Base-by-base conservation (phyloP, 1,139 yeast species). In the Groenewaldozyma auringiensis region DNA sequence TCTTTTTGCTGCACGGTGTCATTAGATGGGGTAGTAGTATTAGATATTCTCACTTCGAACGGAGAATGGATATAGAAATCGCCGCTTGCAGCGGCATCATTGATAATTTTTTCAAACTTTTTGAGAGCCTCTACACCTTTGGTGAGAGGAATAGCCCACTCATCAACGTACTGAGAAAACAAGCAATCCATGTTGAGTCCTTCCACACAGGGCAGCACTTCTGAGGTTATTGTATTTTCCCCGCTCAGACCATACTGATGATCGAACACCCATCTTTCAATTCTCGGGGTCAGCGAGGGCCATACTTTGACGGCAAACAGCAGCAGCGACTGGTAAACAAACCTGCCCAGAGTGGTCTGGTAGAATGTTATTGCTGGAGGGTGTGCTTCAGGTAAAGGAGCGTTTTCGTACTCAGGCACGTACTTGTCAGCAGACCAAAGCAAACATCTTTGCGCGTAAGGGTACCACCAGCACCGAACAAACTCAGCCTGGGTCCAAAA, bases 391-490 rank as follows among this genome's bases (percentile, higher is more conserved):
- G 84, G 74, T 41, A 79, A 67, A 1, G 82, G 76, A 39, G 82
- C 85, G 22, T 69, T 69, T n/a, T 43, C 66, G 2, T 81, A 70
- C 61, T 14, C 36, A n/a, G n/a, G n/a, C 11, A 25, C 29, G 11
- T 25, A 25, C 11, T 86, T 86, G 39, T 78, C 71, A 27, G 95
- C 97, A 60, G 94, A 78, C 96, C 97, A 92, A 44, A 88, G 69
- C 32, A 88, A 81, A 68, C 95, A 86, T 57, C 82, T 82, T 46
- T 78, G 78, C 20, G 94, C 75, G 63, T 92, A 92, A 1, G 98
- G 98, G 65, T 85, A 92, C 97, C 98, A 92, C 97, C 97, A 92
- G 43, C 88, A 78, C 53, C 97, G 76, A 40, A 87, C 82, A 58
- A 81, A 92, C 66, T 92, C 98, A n/a, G 89, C 76, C 45, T 86